Percentiles rank a stretch among this genome's conserved stretches.
These are phyloP conservation scores for Cladosporium halotolerans DNA, from an alignment of 2,329 filamentous ascomycete species.

Conservation along the genomic window DNA sequence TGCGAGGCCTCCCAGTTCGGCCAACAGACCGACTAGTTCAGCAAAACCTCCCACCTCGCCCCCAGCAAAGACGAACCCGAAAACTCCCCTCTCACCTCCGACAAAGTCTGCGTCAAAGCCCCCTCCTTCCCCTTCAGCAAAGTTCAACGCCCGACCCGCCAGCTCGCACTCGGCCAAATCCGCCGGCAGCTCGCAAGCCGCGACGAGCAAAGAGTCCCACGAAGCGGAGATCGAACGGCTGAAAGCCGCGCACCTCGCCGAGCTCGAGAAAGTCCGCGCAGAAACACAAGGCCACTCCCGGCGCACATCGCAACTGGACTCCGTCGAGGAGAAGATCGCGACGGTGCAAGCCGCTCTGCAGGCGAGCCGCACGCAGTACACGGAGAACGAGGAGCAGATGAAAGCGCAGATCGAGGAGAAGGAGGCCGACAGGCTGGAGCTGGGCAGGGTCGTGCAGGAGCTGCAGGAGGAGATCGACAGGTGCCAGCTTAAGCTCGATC, in stretches of 20 bases:
- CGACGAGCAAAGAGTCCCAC: slow-evolving; percentile 17
- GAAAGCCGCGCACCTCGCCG: slow-evolving; percentile 18
- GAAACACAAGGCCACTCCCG: slow-evolving; percentile 23
- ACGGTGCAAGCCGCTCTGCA: slow-evolving; percentile 18
- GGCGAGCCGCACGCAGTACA: slow-evolving; percentile 16
- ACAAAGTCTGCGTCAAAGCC: neutral
- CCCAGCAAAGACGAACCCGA: neutral
- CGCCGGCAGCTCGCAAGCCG: neutral
- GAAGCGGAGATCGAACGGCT: slow-evolving; percentile 15
- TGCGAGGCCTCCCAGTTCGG: neutral
- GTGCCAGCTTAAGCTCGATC: slow-evolving; percentile 28
- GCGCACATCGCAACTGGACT: slow-evolving; percentile 26
- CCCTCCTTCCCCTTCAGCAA: neutral
- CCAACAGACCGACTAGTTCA: neutral
- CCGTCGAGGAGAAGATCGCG: slow-evolving; percentile 27
- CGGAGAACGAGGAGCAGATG: slow-evolving; percentile 26
- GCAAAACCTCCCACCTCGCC: neutral
- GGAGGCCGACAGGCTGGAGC: slow-evolving; percentile 25
- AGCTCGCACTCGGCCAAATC: neutral
- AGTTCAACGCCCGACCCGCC: neutral
- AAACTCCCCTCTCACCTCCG: neutral
- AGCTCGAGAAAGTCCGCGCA: slow-evolving; percentile 20
- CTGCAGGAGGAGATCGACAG: slow-evolving; percentile 30
- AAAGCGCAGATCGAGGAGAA: slow-evolving; percentile 26
- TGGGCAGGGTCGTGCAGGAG: slow-evolving; percentile 28